Evolutionary conservation across 805 yeast species (phyloP).

Genomic region (Monosporozyma servazzii): DNA sequence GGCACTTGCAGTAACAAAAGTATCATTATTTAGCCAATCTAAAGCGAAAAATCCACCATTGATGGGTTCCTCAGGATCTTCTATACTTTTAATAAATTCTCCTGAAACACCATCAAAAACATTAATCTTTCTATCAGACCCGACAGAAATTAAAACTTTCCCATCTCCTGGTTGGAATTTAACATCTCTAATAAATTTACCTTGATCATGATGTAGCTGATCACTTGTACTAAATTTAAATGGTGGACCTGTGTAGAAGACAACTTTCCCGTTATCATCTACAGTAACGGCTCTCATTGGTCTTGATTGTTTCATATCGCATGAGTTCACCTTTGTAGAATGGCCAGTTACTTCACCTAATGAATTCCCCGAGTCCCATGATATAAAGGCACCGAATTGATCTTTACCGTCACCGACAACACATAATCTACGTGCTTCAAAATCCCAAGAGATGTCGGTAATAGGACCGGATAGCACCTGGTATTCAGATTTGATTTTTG

Average conservation of each 20-base stretch:
- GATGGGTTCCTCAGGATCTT: constrained; percentile 38
- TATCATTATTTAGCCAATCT: constrained; percentile 48
- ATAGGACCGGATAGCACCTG: constrained; percentile 73
- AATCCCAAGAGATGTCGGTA: constrained; percentile 85
- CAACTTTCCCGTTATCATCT: constrained; percentile 78
- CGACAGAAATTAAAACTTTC: constrained; percentile 59
- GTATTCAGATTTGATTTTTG: constrained; percentile 67
- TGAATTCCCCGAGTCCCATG: constrained; percentile 94
- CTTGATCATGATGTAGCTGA: constrained; percentile 55
- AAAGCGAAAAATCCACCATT: constrained; percentile 76
- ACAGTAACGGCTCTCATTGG: constrained; percentile 93
- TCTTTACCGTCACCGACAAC: constrained; percentile 95
- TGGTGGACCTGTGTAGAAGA: constrained; percentile 87
- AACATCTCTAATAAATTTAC: constrained; percentile 71
- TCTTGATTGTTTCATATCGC: constrained; percentile 72
- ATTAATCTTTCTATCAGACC: constrained; percentile 70
- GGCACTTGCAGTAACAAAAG: constrained; percentile 75
- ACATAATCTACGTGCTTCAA: constrained; percentile 73
- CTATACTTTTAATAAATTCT: constrained; percentile 48
- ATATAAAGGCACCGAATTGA: constrained; percentile 82
- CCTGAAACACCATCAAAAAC: constrained; percentile 86
- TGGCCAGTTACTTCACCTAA: constrained; percentile 95
- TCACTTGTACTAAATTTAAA: constrained; percentile 72
- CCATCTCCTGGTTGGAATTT: constrained; percentile 72
- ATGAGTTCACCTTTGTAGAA: constrained; percentile 72